Percentiles rank a stretch among this genome's conserved stretches.
These are phyloP conservation scores for Linanthus parryae DNA, from an alignment of 148 eudicot species.

Conservation along the genomic window DNA sequence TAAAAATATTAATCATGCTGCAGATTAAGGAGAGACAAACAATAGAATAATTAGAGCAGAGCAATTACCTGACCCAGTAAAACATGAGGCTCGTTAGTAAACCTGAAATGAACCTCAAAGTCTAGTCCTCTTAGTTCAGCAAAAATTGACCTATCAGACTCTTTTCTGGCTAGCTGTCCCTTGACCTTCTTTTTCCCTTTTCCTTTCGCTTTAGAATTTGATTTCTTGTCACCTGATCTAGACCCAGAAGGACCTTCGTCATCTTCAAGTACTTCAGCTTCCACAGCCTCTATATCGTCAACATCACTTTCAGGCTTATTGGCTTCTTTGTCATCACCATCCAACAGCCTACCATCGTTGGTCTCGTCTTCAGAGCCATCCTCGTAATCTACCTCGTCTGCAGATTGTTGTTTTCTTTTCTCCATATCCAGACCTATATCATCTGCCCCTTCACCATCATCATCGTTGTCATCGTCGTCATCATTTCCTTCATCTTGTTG, in stretches of 20 bases:
- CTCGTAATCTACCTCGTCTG: slow-evolving; percentile 87
- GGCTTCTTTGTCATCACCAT: too few species aligned
- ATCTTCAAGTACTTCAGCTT: slow-evolving; percentile 12
- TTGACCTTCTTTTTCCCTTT: slow-evolving; percentile 11
- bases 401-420: slow-evolving; percentile 51
- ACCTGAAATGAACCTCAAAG: slow-evolving; percentile 63
- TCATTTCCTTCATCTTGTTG: slow-evolving; percentile 23
- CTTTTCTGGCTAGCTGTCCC: slow-evolving; percentile 8
- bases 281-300: slow-evolving; percentile 16
- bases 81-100: slow-evolving; percentile 63
- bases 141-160: slow-evolving; percentile 29
- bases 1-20: too few species aligned
- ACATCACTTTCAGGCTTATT: slow-evolving; percentile 32
- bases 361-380: slow-evolving; percentile 44
- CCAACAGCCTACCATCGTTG: slow-evolving; percentile 28
- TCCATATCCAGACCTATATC: slow-evolving; percentile 61
- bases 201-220: slow-evolving; percentile 14
- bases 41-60: too few species aligned
- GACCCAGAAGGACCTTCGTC: slow-evolving; percentile 15
- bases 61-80: slow-evolving; percentile 83
- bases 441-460: slow-evolving; percentile 43
- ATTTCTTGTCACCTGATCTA: slow-evolving; percentile 16
- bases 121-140: slow-evolving; percentile 29
- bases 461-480: slow-evolving; percentile 29
- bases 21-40: too few species aligned